phyloP scores from a whole-genome alignment of 2,329 filamentous ascomycete genomes.

The Alternaria solani region DNA sequence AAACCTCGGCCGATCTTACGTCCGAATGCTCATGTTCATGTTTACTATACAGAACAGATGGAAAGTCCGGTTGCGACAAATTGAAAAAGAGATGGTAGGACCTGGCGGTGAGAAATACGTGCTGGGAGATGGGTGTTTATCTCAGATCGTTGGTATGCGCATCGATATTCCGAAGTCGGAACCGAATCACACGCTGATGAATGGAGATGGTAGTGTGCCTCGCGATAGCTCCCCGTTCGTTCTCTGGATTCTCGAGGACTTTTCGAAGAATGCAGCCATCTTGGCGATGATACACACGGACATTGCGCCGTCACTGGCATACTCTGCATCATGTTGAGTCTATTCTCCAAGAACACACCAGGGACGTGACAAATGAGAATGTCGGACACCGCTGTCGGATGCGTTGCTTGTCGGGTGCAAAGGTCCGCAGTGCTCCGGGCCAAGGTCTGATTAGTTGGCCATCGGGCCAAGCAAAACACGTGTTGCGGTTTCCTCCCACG shows the following conservation, averaged over 20 bases:
- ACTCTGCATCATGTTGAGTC: conserved; percentile 8
- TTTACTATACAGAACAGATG: neutral
- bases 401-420: conserved; percentile 14
- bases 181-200: neutral
- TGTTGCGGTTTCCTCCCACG: conserved; percentile 1
- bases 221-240: neutral
- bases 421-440: conserved; percentile 5
- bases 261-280: conserved; percentile 1
- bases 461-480: neutral
- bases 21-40: neutral
- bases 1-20: conserved; percentile 10
- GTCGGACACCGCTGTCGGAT: neutral
- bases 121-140: neutral
- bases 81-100: too few relatives aligned
- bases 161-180: neutral
- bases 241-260: neutral
- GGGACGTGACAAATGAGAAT: neutral
- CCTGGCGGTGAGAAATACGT: neutral
- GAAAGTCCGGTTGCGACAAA: too few relatives aligned
- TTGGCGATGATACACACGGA: conserved; percentile 9
- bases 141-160: neutral
- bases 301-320: conserved; percentile 2
- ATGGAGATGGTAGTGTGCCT: neutral
- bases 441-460: conserved; percentile 9
- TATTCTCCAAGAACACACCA: neutral